Evolutionary conservation across 1,139 yeast genomes (phyloP), one percentile per base, ranked within the genome.

Genomic region (Keqinozyma sinolaborantium): DNA sequence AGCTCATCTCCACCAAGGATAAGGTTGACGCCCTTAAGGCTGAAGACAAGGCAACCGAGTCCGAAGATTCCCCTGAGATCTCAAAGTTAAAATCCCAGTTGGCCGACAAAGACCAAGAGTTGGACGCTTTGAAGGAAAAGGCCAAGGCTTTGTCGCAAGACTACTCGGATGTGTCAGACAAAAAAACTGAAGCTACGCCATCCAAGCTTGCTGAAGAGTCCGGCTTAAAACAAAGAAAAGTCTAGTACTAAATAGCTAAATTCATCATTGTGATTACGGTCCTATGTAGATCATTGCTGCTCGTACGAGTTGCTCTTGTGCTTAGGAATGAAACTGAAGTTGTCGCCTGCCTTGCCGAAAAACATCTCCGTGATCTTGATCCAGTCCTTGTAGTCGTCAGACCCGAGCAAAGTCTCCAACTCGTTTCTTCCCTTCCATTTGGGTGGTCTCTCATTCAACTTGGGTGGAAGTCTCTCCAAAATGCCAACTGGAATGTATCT

Each of bases 301-400:
- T 74, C 74, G 49, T 77, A 84, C 3, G 96, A 71, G 48, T 85
- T 92, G 59, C 95, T 85, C 70, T 90, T 92, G 58, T 92, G 99
- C 60, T 92, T 92, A 31, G 99, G 98, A 35, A 75, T 73, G 55
- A 88, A 92, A 32, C 74, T 77, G 62, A 94, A 92, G 27, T 64
- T 70, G 4, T 78, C 83, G 32, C 82, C 77, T 1, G 83, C 83
- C 38, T 86, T 86, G 14, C 98, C 98, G 45, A 92, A 72, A 52
- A 90, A 90, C 95, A 88, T 78, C 56, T 94, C 98, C n/a, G 95
- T 78, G 42, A 94, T 77, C 58, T 90, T 92, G 56, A 92, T 85
- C 99, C 99, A 92, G 58, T 92, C 98, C 49, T 70, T 74, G 61
- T 83, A 87, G 58, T 90, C 94, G 4, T 79, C 64, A 27, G 95